phyloP scores from a whole-genome alignment of 352 stramenopile genomes.

The Phytophthora vignae region DNA sequence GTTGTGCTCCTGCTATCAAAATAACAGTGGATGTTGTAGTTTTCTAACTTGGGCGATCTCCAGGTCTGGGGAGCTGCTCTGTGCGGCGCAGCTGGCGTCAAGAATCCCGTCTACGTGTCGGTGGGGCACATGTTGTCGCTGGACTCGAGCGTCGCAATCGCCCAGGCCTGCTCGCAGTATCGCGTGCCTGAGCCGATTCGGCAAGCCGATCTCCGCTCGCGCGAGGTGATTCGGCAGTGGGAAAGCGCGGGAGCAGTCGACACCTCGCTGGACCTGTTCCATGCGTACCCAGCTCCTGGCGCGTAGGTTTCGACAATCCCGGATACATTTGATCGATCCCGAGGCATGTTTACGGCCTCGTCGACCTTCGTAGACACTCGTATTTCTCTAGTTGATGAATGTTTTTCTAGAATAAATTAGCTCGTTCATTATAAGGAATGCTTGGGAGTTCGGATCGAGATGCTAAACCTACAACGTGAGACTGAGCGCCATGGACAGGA shows the following conservation, averaged over 20 bases:
- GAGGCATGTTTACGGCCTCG: slow-evolving; percentile 7
- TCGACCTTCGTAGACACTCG: slow-evolving; percentile 8
- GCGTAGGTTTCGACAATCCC: slow-evolving; percentile 4
- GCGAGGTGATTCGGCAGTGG: slow-evolving; percentile 77
- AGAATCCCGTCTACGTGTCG: slow-evolving; percentile 90
- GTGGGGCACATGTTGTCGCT: slow-evolving; percentile 79
- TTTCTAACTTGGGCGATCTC: slow-evolving; percentile 6
- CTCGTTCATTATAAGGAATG: slow-evolving; percentile 12
- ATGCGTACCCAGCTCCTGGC: slow-evolving; percentile 10
- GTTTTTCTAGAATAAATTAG: slow-evolving; percentile 42
- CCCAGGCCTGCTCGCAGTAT: slow-evolving; percentile 63
- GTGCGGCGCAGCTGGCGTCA: slow-evolving; percentile 60
- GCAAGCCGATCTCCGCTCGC: slow-evolving; percentile 85
- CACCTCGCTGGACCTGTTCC: slow-evolving; percentile 58
- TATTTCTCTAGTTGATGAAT: neutral
- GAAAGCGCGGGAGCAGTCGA: slow-evolving; percentile 57
- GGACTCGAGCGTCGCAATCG: slow-evolving; percentile 64
- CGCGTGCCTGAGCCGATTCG: slow-evolving; percentile 88
- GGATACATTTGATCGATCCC: slow-evolving; percentile 4
- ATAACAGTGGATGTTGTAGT: neutral
- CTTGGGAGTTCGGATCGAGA: neutral
- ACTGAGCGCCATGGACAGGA: slow-evolving; percentile 50
- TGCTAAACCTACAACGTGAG: slow-evolving; percentile 40
- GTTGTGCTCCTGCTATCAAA: slow-evolving; percentile 4
- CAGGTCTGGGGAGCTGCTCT: slow-evolving; percentile 82